phyloP scores from a whole-genome alignment of 345 rosid genomes.

The Trapa bicornis region DNA sequence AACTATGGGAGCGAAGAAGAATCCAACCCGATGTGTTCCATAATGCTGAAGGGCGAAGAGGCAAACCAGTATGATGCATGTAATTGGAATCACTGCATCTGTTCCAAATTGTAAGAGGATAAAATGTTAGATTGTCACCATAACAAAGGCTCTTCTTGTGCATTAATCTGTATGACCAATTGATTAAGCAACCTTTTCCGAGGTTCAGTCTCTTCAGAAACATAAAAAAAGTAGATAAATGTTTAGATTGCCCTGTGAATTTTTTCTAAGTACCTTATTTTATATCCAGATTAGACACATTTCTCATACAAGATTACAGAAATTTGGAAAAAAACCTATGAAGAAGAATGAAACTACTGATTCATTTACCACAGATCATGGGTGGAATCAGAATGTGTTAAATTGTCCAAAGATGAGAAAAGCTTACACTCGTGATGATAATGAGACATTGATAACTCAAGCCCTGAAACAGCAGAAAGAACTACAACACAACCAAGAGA shows the following conservation, averaged over 20 bases:
- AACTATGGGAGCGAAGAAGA: conserved; percentile 18
- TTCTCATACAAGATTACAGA: not conserved
- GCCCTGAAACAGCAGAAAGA: conserved; percentile 96
- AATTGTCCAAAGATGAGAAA: not conserved
- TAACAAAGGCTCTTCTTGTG: not conserved
- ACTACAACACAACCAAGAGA: conserved; percentile 27
- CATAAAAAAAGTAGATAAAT: not conserved
- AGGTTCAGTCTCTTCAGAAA: not conserved
- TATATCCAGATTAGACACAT: not conserved
- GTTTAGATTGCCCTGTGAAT: not conserved
- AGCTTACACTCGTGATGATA: conserved; percentile 81
- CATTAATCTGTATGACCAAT: not conserved
- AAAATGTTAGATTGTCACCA: not conserved
- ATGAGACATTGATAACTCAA: conserved; percentile 82
- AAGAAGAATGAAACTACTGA: not conserved
- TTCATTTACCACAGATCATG: not conserved
- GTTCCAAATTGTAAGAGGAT: not conserved
- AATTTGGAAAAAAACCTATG: not conserved
- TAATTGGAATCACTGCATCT: conserved; percentile 13
- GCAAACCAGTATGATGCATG: conserved; percentile 14
- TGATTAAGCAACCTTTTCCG: not conserved
- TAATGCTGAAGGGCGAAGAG: conserved; percentile 17
- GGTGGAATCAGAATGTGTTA: not conserved
- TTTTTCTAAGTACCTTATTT: not conserved
- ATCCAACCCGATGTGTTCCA: conserved; percentile 16